Conservation (phyloP, 306 rosid genomes). For the Cicer chorassanicum region DNA sequence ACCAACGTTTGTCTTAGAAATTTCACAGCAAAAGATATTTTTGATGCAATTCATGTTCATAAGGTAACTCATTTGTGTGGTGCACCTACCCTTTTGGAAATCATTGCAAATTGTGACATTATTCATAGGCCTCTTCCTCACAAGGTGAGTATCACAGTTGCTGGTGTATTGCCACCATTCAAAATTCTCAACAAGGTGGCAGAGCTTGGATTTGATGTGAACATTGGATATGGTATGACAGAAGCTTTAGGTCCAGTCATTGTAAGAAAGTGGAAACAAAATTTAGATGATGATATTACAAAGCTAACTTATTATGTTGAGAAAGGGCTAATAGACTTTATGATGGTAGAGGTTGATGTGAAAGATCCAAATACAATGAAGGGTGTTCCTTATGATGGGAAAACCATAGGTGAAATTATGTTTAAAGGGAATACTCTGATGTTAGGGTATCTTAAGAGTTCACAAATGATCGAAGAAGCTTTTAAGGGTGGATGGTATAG, state of each 20-base stretch:
- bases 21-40: slow-evolving; percentile 55
- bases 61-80: slow-evolving; percentile 78
- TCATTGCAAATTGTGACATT: slow-evolving; percentile 47
- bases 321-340: slow-evolving; percentile 41
- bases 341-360: slow-evolving; percentile 67
- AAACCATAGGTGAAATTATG: slow-evolving; percentile 82
- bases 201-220: slow-evolving; percentile 67
- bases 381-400: slow-evolving; percentile 66
- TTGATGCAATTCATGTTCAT: slow-evolving; percentile 60
- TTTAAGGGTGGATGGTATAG: slow-evolving; percentile 76
- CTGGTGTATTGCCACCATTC: slow-evolving; percentile 68
- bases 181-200: slow-evolving; percentile 53
- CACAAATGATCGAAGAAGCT: slow-evolving; percentile 57
- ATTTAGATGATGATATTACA: slow-evolving; percentile 40
- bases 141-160: slow-evolving; percentile 66
- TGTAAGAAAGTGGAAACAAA: slow-evolving; percentile 58
- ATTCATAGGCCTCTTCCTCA: slow-evolving; percentile 38
- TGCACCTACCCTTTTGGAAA: slow-evolving; percentile 64
- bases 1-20: slow-evolving; percentile 66
- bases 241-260: slow-evolving; percentile 76
- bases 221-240: slow-evolving; percentile 91
- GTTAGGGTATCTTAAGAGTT: slow-evolving; percentile 65
- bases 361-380: slow-evolving; percentile 67
- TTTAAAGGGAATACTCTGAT: slow-evolving; percentile 67
- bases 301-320: slow-evolving; percentile 37